phyloP scores from a whole-genome alignment of 169 alveolate genomes.

The Plasmodium falciparum region DNA sequence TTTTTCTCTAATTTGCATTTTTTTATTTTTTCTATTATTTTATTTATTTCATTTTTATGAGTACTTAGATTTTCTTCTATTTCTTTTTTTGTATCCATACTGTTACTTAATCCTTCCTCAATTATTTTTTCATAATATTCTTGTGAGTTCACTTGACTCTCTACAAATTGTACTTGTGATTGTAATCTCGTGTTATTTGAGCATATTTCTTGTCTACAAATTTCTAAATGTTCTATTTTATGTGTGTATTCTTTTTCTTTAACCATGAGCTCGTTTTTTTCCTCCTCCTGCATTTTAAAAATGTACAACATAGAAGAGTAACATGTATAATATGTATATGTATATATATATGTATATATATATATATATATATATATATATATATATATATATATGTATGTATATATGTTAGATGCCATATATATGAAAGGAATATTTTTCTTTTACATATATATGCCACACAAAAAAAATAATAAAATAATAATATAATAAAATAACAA shows the following conservation, averaged over 20 bases:
- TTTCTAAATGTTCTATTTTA: slow-evolving; percentile 15
- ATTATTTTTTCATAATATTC: slow-evolving; percentile 44
- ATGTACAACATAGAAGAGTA: not conserved
- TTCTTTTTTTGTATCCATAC: slow-evolving; percentile 25
- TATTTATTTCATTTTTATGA: slow-evolving; percentile 16
- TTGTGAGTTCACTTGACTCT: slow-evolving; percentile 45
- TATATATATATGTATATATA: too few relatives aligned
- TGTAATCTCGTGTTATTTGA: slow-evolving; percentile 21
- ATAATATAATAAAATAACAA: too few relatives aligned
- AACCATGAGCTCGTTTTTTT: slow-evolving; percentile 1
- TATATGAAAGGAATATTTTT: too few relatives aligned
- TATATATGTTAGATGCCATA: too few relatives aligned
- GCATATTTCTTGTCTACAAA: slow-evolving; percentile 4
- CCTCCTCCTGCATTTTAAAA: slow-evolving; percentile 27
- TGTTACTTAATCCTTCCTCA: slow-evolving; percentile 21
- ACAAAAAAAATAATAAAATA: too few relatives aligned
- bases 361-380: not conserved
- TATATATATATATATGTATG: not conserved
- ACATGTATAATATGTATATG: not conserved
- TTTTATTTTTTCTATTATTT: not conserved
- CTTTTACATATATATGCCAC: too few relatives aligned
- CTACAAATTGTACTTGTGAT: slow-evolving; percentile 47
- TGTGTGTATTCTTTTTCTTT: slow-evolving; percentile 22
- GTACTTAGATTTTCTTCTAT: slow-evolving; percentile 3
- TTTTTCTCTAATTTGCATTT: not conserved